Evolutionary conservation across 176 grass and related monocot genomes (phyloP), one percentile per base, ranked within the genome.

Genomic region (Zea luxurians): DNA sequence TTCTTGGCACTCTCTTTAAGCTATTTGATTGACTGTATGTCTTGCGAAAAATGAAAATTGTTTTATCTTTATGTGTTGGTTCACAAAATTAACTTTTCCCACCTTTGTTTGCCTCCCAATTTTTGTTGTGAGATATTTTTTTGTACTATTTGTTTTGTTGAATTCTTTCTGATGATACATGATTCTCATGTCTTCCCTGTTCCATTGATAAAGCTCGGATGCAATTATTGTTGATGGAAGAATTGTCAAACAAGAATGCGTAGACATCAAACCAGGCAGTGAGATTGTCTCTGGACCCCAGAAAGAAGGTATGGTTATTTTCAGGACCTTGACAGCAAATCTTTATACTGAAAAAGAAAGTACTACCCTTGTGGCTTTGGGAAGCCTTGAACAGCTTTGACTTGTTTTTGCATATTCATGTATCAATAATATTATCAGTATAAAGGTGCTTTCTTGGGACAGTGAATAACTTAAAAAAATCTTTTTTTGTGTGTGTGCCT

Each of bases 201-300:
- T 38, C 40, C 72, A 48, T 73, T 73, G 62, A 59, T 75, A 59
- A 90, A 98, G 92, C 75, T 94, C 75, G 78, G 91, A 88, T 90
- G 85, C 83, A 85, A 95, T 98, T 70, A 87, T 94, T 78, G 78
- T 98, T 71, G 83, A 98, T 83, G 89, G 92, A 83, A 85, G 64
- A 77, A 48, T 87, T 63, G 65, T 98, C 73, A 74, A 82, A 80
- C 80, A 90, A 87, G 96, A 92, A 89, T 69, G 53, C 10, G 66
- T 89, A 66, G 83, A 87, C 72, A 90, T 98, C 46, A 87, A 85
- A 83, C 71, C 76, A 68, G 92, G 91, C 52, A 90, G 82, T 47
- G 74, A 94, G 90, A 88, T 98, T 54, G 70, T 93, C 64, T 71
- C 96, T 75, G 96, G 96, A 34, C 95, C 95, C 60, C 80, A 92